A percentile compares a stretch with the other conserved stretches of the same genome.
Evolutionary conservation across 441 rosid genomes (phyloP).

Genomic region (Populus hybrid): DNA sequence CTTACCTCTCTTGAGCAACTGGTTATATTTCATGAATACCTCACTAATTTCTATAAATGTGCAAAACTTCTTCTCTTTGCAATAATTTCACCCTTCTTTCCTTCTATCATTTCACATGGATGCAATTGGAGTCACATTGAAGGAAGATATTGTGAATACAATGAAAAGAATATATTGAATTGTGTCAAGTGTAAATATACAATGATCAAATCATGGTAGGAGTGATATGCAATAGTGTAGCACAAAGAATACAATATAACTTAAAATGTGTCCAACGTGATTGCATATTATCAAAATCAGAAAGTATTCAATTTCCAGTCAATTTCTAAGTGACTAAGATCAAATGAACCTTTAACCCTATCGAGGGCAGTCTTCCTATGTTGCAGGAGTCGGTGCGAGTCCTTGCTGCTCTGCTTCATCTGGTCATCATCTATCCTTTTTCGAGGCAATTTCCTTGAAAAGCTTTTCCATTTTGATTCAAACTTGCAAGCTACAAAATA

Average conservation of each 20-base stretch:
- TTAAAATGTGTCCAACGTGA: not conserved
- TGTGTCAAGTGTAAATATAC: not conserved
- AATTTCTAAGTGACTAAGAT: conserved; percentile 43
- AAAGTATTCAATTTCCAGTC: conserved; percentile 45
- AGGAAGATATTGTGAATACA: not conserved
- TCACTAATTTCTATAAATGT: too few species aligned
- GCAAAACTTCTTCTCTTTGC: too few species aligned
- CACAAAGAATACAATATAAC: not conserved
- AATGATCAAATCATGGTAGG: not conserved
- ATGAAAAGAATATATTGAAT: not conserved
- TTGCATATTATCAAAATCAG: not conserved
- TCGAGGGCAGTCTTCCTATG: conserved; percentile 54
- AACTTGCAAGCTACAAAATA: conserved; percentile 49
- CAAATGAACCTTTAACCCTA: conserved; percentile 38
- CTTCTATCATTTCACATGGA: too few species aligned
- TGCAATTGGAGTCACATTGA: not conserved
- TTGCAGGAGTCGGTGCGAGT: conserved; percentile 40
- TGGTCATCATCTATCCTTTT: conserved; percentile 28
- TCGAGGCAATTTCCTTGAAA: conserved; percentile 54
- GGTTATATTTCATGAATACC: too few species aligned
- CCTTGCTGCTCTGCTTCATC: conserved; percentile 29
- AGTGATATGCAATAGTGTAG: not conserved
- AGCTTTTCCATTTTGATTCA: conserved; percentile 71
- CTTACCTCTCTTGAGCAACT: too few species aligned
- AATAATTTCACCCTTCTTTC: too few species aligned